Base-by-base conservation (phyloP, 2,329 filamentous ascomycete genomes). In the Pyrenophora tritici-repentis region DNA sequence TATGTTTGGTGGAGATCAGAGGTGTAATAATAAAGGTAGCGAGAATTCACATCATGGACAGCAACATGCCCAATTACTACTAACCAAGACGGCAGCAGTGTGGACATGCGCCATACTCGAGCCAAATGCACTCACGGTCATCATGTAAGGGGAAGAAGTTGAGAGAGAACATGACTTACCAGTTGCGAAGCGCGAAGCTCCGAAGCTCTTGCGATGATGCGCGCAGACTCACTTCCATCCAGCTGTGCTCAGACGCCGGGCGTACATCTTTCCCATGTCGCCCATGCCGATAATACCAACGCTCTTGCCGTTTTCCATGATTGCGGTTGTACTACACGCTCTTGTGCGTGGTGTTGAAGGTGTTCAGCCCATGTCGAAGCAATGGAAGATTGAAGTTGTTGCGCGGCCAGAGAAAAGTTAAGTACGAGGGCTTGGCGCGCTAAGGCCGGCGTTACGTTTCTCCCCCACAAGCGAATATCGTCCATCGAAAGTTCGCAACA, bases 71-170 rank as follows among this genome's bases (percentile, higher is more conserved):
- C 62, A 72, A 71, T 67, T 78, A 77, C 78, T 67, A 78, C 79
- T 49, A 76, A 81, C 88, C 90, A 93, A 83, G 88, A 96, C 86
- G 89, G 87, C 81, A 77, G 79, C 77, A 80, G 80, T 79, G 79
- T 76, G 68, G 76, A 79, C 77, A 79, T 81, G 79, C 77, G 80
- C 86, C 85, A 91, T 96, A 83, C 93, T 97, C 93, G 91, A 97
- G 93, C 93, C 93, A 97, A 97, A 97, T 97, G 93, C 93, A 92
- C 93, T 97, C 93, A 93, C 68, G 91, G 93, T 97, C 93, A 97
- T 97, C 93, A 95, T 91, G 73, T 74, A 75, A 66, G 58, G 26
- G 43, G 41, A 49, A 35, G 43, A 42, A 48, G 46, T 37, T 49
- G 53, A 42, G 43, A 52, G 40, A 42, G 58, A 47, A 40, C 42